Conservation (phyloP, 306 rosid genomes). For the Dryas octopetala region DNA sequence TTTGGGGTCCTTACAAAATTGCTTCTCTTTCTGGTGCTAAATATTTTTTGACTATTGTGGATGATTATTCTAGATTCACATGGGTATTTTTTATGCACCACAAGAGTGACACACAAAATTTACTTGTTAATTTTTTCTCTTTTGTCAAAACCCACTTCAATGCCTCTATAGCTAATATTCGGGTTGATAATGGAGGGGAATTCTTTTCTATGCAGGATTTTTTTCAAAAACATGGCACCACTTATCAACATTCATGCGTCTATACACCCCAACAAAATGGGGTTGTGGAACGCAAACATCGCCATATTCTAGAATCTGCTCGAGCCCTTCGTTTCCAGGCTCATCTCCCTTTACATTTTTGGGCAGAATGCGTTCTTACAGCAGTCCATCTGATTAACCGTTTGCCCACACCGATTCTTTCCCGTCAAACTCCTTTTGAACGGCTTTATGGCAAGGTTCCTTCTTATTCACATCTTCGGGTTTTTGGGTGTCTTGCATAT, state of each 20-base stretch:
- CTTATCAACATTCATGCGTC: not conserved
- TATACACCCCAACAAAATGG: slow-evolving; percentile 9
- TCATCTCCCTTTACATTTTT: not conserved
- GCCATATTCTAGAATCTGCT: not conserved
- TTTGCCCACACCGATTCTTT: not conserved
- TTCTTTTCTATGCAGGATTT: not conserved
- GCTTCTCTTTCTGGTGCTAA: no score
- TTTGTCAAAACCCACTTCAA: not conserved
- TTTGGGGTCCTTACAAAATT: no score
- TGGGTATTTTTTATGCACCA: not conserved
- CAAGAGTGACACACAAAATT: not conserved
- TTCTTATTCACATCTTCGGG: not conserved
- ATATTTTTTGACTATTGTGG: no score
- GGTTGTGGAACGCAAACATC: not conserved
- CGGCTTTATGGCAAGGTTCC: not conserved
- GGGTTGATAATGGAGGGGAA: no score
- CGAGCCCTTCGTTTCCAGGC: not conserved
- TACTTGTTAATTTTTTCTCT: not conserved
- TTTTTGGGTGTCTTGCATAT: not conserved
- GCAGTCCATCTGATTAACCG: not conserved
- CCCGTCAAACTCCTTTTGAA: not conserved
- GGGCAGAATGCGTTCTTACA: not conserved
- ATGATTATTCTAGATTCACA: no score
- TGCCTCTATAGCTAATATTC: not conserved
- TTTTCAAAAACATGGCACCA: not conserved